phyloP scores from a whole-genome alignment of 2,329 filamentous ascomycete genomes.

The Chalaropsis ovoidea region DNA sequence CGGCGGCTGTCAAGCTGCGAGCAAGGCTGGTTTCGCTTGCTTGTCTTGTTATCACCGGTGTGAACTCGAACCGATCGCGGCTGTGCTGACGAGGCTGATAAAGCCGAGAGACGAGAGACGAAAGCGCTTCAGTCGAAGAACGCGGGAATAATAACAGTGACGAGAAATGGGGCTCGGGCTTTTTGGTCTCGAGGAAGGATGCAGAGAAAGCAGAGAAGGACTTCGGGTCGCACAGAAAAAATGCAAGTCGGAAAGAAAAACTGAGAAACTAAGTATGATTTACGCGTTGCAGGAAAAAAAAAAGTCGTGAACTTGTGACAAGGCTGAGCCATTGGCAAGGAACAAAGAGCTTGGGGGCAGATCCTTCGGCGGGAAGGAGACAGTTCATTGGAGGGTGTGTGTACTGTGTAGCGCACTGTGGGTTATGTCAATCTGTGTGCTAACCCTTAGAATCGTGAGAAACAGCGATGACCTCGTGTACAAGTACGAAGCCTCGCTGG shows the following conservation, averaged over 20 bases:
- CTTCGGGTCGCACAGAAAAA: neutral
- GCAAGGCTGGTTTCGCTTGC: neutral
- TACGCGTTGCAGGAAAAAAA: neutral
- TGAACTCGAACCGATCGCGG: neutral
- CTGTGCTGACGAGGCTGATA: neutral
- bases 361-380: neutral
- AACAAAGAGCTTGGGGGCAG: conserved; percentile 7
- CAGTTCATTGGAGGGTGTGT: neutral
- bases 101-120: neutral
- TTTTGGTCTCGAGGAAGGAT: neutral
- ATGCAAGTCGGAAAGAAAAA: neutral
- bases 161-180: neutral
- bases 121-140: no score
- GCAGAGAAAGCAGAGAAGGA: neutral
- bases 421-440: no score
- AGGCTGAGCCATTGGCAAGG: neutral
- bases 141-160: neutral
- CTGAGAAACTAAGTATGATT: neutral
- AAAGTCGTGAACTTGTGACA: conserved; percentile 1
- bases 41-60: neutral
- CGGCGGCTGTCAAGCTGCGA: neutral
- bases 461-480: no score
- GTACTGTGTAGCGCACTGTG: neutral
- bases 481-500: neutral
- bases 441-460: neutral